These are phyloP conservation scores for Termitomyces heimii DNA, from an alignment of 768 basidiomycete genomes.

Conservation along the genomic window DNA sequence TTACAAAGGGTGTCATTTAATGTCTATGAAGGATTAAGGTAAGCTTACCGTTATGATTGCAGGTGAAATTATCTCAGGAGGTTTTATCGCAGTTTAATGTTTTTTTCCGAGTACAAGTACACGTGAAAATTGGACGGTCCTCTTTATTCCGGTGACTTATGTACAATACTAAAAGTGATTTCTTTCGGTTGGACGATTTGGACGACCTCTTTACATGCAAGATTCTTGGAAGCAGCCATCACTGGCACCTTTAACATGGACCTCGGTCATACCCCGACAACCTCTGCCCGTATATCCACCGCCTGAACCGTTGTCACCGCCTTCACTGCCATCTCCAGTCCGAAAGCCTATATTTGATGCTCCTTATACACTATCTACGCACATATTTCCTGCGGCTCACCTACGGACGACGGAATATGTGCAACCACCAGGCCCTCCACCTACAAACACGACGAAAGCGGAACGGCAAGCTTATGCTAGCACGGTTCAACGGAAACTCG, in stretches of 20 bases:
- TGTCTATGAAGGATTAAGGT: neutral
- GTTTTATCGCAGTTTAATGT: neutral
- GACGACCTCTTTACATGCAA: neutral
- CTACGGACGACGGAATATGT: conserved; percentile 39
- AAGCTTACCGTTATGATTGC: neutral
- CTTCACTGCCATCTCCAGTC: conserved; percentile 33
- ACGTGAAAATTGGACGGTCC: neutral
- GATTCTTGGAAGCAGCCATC: conserved; percentile 17
- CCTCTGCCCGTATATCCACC: conserved; percentile 33
- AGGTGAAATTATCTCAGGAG: neutral
- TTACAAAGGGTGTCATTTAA: neutral
- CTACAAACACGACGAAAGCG: conserved; percentile 27
- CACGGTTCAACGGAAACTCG: conserved; percentile 18
- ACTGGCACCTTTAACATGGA: conserved; percentile 24
- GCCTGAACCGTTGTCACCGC: conserved; percentile 24
- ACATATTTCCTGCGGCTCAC: conserved; percentile 50
- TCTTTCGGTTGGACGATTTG: neutral
- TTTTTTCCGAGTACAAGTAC: neutral
- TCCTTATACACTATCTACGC: conserved; percentile 42
- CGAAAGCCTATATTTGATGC: conserved; percentile 27
- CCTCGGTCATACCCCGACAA: conserved; percentile 17
- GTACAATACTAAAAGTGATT: neutral
- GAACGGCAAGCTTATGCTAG: conserved; percentile 22
- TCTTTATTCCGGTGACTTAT: neutral
- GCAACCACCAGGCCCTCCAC: conserved; percentile 28